phyloP scores from a whole-genome alignment of 1,139 yeast species.

The Saccharomycopsis crataegensis region DNA sequence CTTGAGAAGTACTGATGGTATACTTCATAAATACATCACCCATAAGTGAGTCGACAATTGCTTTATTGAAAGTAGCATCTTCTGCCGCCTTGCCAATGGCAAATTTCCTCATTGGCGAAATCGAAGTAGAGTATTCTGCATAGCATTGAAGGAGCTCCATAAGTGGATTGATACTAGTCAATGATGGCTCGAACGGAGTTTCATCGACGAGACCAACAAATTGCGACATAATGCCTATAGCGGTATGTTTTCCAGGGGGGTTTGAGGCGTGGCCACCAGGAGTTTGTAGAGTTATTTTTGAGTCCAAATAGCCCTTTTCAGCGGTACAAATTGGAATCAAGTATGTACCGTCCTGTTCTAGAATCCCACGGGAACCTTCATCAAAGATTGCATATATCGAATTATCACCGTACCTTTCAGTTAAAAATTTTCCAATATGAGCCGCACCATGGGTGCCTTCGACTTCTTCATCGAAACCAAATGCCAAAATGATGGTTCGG shows the following conservation, averaged over 20 bases:
- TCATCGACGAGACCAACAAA: slow-evolving; percentile 43
- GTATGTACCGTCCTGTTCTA: slow-evolving; percentile 37
- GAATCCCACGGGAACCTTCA: slow-evolving; percentile 46
- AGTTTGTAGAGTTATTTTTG: slow-evolving; percentile 40
- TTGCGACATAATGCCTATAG: slow-evolving; percentile 59
- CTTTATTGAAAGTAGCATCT: slow-evolving; percentile 35
- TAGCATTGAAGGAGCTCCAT: slow-evolving; percentile 39
- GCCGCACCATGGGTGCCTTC: slow-evolving; percentile 55
- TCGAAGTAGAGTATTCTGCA: slow-evolving; percentile 33
- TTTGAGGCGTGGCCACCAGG: slow-evolving; percentile 70
- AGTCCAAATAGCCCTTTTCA: slow-evolving; percentile 60
- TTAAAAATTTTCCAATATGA: slow-evolving; percentile 36
- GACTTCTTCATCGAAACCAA: slow-evolving; percentile 72
- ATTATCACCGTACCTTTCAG: slow-evolving; percentile 46
- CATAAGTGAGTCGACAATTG: slow-evolving; percentile 28
- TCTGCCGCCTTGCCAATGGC: slow-evolving; percentile 38
- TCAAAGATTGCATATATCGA: slow-evolving; percentile 53
- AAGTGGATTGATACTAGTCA: slow-evolving; percentile 44
- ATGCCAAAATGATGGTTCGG: slow-evolving; percentile 52
- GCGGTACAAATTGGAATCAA: slow-evolving; percentile 54
- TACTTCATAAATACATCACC: slow-evolving; percentile 26
- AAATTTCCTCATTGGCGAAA: slow-evolving; percentile 21
- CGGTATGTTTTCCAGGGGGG: slow-evolving; percentile 58
- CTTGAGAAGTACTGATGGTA: slow-evolving; percentile 50
- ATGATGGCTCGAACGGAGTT: slow-evolving; percentile 38